Evolutionary conservation across 495 filamentous ascomycete species (phyloP).

Genomic region (Sordaria brevicollis): DNA sequence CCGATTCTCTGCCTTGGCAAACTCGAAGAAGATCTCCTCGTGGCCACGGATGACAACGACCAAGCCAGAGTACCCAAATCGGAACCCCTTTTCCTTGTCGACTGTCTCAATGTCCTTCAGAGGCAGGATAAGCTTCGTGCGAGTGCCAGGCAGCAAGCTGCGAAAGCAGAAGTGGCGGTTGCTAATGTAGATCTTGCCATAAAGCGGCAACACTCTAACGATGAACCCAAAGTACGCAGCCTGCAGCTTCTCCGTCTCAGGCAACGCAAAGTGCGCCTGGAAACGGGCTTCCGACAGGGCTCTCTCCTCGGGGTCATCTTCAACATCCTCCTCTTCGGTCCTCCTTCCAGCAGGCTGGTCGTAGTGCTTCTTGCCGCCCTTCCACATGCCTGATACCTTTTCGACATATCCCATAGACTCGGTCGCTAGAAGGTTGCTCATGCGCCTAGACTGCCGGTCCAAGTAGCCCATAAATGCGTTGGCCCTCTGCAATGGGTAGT

Average conservation of each 20-base stretch:
- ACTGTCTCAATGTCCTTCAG: constrained; percentile 89
- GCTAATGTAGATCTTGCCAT: constrained; percentile 95
- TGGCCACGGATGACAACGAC: constrained; percentile 88
- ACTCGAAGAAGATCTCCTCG: constrained; percentile 97
- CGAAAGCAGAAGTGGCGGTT: constrained; percentile 88
- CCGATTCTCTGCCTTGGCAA: constrained; percentile 59
- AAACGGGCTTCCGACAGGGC: constrained; percentile 63
- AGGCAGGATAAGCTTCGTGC: constrained; percentile 88
- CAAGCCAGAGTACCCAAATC: constrained; percentile 83
- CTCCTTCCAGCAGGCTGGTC: constrained; percentile 59
- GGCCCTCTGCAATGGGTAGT: constrained; percentile 77
- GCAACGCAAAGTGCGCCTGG: constrained; percentile 80
- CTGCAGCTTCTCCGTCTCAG: constrained; percentile 71
- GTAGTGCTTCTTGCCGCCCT: constrained; percentile 84
- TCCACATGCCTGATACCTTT: constrained; percentile 96
- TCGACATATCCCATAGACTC: constrained; percentile 97
- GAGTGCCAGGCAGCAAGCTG: constrained; percentile 78
- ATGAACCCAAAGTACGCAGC: constrained; percentile 86
- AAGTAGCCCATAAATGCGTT: constrained; percentile 78
- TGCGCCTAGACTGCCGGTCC: constrained; percentile 58
- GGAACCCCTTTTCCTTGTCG: constrained; percentile 89
- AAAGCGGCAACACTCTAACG: constrained; percentile 80
- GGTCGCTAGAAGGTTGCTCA: constrained; percentile 78
- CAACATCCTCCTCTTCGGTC: constrained; percentile 48
- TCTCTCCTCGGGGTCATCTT: constrained; percentile 52